Base-by-base conservation (phyloP, 2,329 filamentous ascomycete species). In the Bimuria novae-zelandiae region DNA sequence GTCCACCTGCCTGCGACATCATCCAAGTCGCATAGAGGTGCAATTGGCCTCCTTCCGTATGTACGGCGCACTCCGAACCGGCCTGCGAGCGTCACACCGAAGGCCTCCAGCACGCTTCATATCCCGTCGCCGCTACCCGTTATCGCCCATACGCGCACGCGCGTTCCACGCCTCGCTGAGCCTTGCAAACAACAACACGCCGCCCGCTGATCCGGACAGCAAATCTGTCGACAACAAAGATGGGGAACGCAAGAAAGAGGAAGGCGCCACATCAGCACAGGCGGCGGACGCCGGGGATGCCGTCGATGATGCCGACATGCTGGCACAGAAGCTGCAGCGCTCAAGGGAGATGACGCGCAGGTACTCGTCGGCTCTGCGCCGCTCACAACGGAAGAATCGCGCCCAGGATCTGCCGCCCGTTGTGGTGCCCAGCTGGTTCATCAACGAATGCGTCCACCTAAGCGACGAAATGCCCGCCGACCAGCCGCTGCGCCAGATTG, bases 341-440 rank as follows among this genome's bases (percentile, higher is more conserved):
- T 70, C 68, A 19, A 63, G 65, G 25, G 70, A 74, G 49, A 63
- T 66, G 44, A 62, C 68, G 7, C 65, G 71, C 23, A 56, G 68
- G 36, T 73, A 74, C 44, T 62, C 68, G 21, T 68, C 70, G 14
- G 70, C 70, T 36, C 55, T 73, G 52, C 64, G 68, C 25, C 68
- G 72, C 10, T 63, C 71, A 21, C 67, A 71, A 48, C 56, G 69
- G 29, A 61, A 63, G 25, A 71, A 69, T 45, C 70, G 71, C 43
- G 55, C 64, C 0, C 61, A 69, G 29, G 71, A 68, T 12, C 57
- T 74, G 12, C 71, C 72, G 40, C 75, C 75, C 17, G 68, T 77
- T 4, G 75, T 79, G 44, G 72, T 89, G 12, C 84, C 86, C 0
- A 70, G 77, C 51, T 81, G 78, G 70, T 89, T 89, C 56, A 70